A percentile compares a stretch with the other conserved stretches of the same genome.
Conservation (phyloP, 2,329 filamentous ascomycete genomes). For the Ophiostoma pallidulum region DNA sequence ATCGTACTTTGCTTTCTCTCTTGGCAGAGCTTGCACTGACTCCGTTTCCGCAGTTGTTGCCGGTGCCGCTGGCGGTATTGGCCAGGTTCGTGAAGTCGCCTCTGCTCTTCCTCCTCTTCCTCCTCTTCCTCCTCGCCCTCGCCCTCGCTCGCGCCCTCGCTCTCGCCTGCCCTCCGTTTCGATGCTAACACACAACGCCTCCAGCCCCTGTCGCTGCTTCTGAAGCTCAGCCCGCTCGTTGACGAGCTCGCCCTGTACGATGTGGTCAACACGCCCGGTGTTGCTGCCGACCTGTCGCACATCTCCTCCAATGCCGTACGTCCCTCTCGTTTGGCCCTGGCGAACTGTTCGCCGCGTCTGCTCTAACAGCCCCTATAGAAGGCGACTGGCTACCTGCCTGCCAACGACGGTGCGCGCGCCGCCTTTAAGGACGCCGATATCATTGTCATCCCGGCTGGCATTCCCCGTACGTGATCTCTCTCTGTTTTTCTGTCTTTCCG, state of each 20-base stretch:
- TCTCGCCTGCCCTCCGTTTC: too few relatives aligned
- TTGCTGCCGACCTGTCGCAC: conserved; percentile 92
- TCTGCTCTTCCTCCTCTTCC: neutral
- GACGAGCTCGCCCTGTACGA: conserved; percentile 95
- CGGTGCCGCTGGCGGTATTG: conserved; percentile 96
- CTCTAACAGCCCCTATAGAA: conserved; percentile 42
- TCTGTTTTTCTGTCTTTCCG: too few relatives aligned
- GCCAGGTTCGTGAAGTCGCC: conserved; percentile 58
- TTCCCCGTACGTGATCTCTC: conserved; percentile 63
- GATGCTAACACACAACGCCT: too few relatives aligned
- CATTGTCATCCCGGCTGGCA: conserved; percentile 93
- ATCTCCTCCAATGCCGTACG: conserved; percentile 80
- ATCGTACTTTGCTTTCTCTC: neutral
- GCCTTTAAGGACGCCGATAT: conserved; percentile 91
- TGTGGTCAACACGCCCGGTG: conserved; percentile 97
- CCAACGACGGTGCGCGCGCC: conserved; percentile 73
- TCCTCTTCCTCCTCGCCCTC: neutral
- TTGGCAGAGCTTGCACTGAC: neutral
- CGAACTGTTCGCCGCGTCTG: neutral
- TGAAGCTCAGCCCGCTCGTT: conserved; percentile 82
- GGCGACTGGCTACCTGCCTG: conserved; percentile 79
- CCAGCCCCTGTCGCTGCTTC: conserved; percentile 88
- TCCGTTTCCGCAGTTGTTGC: conserved; percentile 60
- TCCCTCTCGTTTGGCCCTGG: conserved; percentile 4
- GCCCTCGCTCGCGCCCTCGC: too few relatives aligned